Evolutionary conservation across 1,139 yeast species (phyloP).

Genomic region (Hansenula anomala): DNA sequence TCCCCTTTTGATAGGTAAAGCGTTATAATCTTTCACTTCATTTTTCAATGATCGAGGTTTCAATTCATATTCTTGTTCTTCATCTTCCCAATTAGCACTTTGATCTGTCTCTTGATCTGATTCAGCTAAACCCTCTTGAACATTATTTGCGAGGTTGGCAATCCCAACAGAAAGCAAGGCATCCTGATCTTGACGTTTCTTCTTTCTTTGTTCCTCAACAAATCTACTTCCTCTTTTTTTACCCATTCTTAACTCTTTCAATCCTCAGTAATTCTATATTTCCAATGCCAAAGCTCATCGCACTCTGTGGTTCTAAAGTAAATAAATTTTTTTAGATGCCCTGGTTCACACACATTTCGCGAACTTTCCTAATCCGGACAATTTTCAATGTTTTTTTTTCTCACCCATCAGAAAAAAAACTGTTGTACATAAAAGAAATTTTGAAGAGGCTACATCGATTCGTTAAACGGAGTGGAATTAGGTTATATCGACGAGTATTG

Average conservation of each 20-base stretch:
- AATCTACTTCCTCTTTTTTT: slow-evolving; percentile 40
- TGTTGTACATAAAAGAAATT: no score
- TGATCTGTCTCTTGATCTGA: slow-evolving; percentile 14
- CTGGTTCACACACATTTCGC: not conserved
- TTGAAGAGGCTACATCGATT: no score
- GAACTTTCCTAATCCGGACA: not conserved
- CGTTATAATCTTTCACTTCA: slow-evolving; percentile 50
- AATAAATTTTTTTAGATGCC: not conserved
- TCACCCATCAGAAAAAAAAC: no score
- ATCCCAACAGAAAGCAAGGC: slow-evolving; percentile 41
- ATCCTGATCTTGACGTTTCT: slow-evolving; percentile 52
- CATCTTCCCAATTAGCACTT: slow-evolving; percentile 41
- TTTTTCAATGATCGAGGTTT: slow-evolving; percentile 45
- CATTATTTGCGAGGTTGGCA: slow-evolving; percentile 27
- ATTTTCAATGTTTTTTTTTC: slow-evolving; percentile 5
- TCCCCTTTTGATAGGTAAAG: slow-evolving; percentile 74
- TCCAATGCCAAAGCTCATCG: no score
- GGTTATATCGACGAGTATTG: no score
- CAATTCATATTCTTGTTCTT: slow-evolving; percentile 66
- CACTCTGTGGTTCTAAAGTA: not conserved
- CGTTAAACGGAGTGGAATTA: no score
- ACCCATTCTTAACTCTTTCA: slow-evolving; percentile 35
- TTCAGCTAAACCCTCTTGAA: slow-evolving; percentile 19
- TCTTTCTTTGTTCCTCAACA: slow-evolving; percentile 33
- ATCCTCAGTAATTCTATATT: no score